Percentiles rank a stretch among this genome's conserved stretches.
Evolutionary conservation across 179 eudicot species (phyloP).

Genomic region (Silene vulgaris): DNA sequence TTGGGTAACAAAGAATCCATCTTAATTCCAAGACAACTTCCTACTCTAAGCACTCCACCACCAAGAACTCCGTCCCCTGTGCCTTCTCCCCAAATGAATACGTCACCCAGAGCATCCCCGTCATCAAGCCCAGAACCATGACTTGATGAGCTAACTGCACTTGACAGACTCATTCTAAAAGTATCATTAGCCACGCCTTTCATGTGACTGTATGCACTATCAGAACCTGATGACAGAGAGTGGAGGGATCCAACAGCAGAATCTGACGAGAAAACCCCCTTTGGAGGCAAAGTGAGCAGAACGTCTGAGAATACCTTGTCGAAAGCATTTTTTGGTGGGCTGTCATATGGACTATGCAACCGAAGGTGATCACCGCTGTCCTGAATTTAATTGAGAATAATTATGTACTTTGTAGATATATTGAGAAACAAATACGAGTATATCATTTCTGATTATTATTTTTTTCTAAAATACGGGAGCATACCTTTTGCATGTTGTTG

Average conservation of each 20-base stretch:
- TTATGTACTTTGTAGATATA: conserved; percentile 1
- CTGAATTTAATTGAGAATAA: conserved; percentile 38
- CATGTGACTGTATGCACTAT: conserved; percentile 68
- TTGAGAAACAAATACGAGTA: not conserved
- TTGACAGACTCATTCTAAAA: conserved; percentile 85
- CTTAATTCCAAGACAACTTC: conserved; percentile 47
- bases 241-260: conserved; percentile 67
- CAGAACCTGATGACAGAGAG: conserved; percentile 83
- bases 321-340: conserved; percentile 75
- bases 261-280: conserved; percentile 61
- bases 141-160: conserved; percentile 97
- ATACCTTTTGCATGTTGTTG: conserved; percentile 72
- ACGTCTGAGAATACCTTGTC: conserved; percentile 79
- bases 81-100: conserved; percentile 95
- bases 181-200: conserved; percentile 68
- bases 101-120: conserved; percentile 93
- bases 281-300: conserved; percentile 60
- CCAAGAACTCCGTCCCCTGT: conserved; percentile 86
- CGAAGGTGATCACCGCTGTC: conserved; percentile 66
- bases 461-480: not conserved
- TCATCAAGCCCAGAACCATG: conserved; percentile 98
- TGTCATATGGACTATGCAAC: conserved; percentile 73
- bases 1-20: conserved; percentile 83
- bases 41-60: conserved; percentile 66
- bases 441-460: not conserved